Base-by-base conservation (phyloP, 2,329 filamentous ascomycete genomes). In the Leptoxyphium fumago region DNA sequence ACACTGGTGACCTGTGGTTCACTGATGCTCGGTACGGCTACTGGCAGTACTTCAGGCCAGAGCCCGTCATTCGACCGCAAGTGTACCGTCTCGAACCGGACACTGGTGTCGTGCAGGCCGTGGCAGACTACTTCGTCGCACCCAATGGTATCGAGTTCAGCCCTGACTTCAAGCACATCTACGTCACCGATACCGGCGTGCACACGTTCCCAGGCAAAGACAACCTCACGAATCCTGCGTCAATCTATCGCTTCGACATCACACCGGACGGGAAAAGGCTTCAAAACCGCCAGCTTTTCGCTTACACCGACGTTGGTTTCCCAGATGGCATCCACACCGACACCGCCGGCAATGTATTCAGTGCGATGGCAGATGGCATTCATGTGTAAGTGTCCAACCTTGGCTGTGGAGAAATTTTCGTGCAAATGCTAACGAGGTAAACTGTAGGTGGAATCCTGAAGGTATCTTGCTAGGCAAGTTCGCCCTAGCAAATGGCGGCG, bases 21-120 rank as follows among this genome's bases (percentile, higher is more conserved):
- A 80, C 75, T 1, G 77, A 80, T 45, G 70, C 73, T 0, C 63
- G 69, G 5, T 80, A 79, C 48, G 76, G 73, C 2, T 72, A 65
- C 46, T 63, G 71, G 36, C 74, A 77, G 47, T 48, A 51, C 41
- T 78, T 79, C 52, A 65, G 74, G 0, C 72, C 72, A 0, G 49
- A 56, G 5, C 74, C 74, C 0, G 67, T 65, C 0, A 56, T 78
- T 6, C 70, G 64, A 2, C 72, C 71, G 45, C 75, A 80, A 51
- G 73, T 78, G 0, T 80, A 80, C 55, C 70, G 74, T 2, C 70
- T 72, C 39, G 68, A 73, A 42, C 67, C 69, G 0, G 51, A 50
- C 1, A 78, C 71, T 0, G 73, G 72, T 0, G 67, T 70, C 1
- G 59, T 79, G 2, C 67, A 68, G 2, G 70, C 72, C 0, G 74